A percentile compares a stretch with the other conserved stretches of the same genome.
Evolutionary conservation across 164 flowering plant species (phyloP).

Genomic region (Amborella trichopoda): DNA sequence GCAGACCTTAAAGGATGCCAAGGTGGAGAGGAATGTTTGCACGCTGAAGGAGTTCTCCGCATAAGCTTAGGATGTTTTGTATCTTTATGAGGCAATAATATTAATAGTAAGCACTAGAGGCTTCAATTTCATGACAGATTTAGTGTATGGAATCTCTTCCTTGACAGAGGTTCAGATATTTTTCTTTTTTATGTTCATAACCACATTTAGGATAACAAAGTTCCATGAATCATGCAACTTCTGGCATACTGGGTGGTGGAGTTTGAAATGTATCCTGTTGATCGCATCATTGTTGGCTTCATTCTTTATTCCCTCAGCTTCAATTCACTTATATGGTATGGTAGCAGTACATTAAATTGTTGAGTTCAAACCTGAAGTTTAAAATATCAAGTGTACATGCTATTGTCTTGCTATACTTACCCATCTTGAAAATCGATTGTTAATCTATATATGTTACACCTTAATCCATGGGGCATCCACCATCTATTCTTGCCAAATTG

Average conservation of each 20-base stretch:
- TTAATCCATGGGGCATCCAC: too few relatives aligned
- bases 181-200: constrained; percentile 58
- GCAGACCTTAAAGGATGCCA: constrained; percentile 72
- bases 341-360: too few relatives aligned
- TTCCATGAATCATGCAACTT: constrained; percentile 35
- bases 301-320: constrained; percentile 41
- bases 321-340: constrained; percentile 67
- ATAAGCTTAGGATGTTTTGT: constrained; percentile 88
- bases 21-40: constrained; percentile 42
- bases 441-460: too few relatives aligned
- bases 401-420: too few relatives aligned
- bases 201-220: constrained; percentile 51
- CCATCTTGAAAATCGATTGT: too few relatives aligned
- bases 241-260: constrained; percentile 94
- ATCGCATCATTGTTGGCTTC: constrained; percentile 34
- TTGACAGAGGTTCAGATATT: constrained; percentile 61
- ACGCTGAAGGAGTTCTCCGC: constrained; percentile 82
- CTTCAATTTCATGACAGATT: too few relatives aligned
- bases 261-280: constrained; percentile 36
- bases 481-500: too few relatives aligned
- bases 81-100: constrained; percentile 48
- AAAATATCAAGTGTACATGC: too few relatives aligned
- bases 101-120: too few relatives aligned
- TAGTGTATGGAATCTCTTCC: constrained; percentile 12
- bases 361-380: too few relatives aligned